Evolutionary conservation across 768 basidiomycete species (phyloP).

Genomic region (Fistulinella prunicolor): DNA sequence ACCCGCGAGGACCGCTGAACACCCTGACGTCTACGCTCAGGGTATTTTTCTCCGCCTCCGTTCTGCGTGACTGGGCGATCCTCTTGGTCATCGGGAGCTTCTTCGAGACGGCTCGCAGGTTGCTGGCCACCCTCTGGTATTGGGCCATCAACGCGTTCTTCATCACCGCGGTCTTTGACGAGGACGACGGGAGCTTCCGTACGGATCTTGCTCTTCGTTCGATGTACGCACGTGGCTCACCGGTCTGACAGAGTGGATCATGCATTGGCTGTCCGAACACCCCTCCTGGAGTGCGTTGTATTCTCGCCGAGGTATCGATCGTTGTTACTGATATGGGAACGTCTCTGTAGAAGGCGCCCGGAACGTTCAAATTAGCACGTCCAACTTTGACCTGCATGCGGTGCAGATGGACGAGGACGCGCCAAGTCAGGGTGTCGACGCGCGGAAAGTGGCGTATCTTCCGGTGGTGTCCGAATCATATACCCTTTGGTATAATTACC

Average conservation of each 20-base stretch:
- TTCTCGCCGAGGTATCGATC: not conserved
- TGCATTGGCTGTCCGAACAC: slow-evolving; percentile 64
- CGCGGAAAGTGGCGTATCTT: slow-evolving; percentile 35
- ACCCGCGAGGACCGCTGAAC: slow-evolving; percentile 20
- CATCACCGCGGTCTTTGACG: slow-evolving; percentile 60
- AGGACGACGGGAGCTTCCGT: slow-evolving; percentile 58
- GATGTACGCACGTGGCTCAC: not conserved
- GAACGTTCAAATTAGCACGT: slow-evolving; percentile 50
- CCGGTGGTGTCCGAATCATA: slow-evolving; percentile 34
- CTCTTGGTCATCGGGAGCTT: slow-evolving; percentile 60
- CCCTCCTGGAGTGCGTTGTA: slow-evolving; percentile 52
- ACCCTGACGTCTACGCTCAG: slow-evolving; percentile 37
- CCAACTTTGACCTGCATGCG: slow-evolving; percentile 32
- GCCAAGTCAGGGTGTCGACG: slow-evolving; percentile 2
- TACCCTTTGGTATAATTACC: slow-evolving; percentile 33
- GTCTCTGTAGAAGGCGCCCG: slow-evolving; percentile 37
- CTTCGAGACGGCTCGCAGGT: slow-evolving; percentile 56
- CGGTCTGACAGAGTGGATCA: slow-evolving; percentile 55
- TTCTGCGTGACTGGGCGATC: slow-evolving; percentile 61
- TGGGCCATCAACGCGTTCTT: slow-evolving; percentile 51
- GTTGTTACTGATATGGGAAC: not conserved
- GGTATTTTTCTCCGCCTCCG: slow-evolving; percentile 51
- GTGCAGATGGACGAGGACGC: slow-evolving; percentile 27
- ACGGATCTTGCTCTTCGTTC: slow-evolving; percentile 19
- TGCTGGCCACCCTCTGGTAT: slow-evolving; percentile 41